Conservation (phyloP, 352 stramenopile species). For the Saprolegnia parasitica region DNA sequence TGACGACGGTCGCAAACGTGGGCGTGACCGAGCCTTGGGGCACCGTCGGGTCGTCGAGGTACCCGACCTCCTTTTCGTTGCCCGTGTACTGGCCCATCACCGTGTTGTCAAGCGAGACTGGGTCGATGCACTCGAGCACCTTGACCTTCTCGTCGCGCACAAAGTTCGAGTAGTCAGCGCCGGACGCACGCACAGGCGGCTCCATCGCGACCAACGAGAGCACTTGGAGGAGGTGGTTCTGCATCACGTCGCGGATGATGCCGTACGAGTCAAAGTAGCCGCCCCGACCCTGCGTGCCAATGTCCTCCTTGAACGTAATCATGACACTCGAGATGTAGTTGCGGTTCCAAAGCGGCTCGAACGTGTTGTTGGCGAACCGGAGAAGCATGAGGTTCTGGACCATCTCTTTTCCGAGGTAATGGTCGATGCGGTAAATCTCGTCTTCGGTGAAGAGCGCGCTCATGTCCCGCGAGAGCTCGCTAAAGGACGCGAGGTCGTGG, state of each 20-base stretch:
- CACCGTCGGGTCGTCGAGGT: slow-evolving; percentile 95
- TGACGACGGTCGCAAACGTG: slow-evolving; percentile 89
- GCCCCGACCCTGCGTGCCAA: slow-evolving; percentile 92
- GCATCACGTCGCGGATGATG: slow-evolving; percentile 99
- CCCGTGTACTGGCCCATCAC: slow-evolving; percentile 97
- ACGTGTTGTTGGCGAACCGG: slow-evolving; percentile 96
- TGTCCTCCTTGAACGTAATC: slow-evolving; percentile 98
- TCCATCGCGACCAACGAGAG: slow-evolving; percentile 97
- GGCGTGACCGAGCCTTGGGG: slow-evolving; percentile 88
- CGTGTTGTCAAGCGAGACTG: slow-evolving; percentile 91
- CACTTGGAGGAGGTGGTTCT: slow-evolving; percentile 99
- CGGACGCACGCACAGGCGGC: slow-evolving; percentile 74
- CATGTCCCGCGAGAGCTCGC: slow-evolving; percentile 88
- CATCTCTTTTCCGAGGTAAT: slow-evolving; percentile 97
- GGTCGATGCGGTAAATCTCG: slow-evolving; percentile 97
- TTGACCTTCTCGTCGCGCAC: slow-evolving; percentile 98
- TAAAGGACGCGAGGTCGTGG: slow-evolving; percentile 90
- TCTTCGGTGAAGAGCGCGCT: slow-evolving; percentile 73
- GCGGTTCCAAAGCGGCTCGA: slow-evolving; percentile 96
- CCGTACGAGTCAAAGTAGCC: slow-evolving; percentile 98
- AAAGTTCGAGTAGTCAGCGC: slow-evolving; percentile 86
- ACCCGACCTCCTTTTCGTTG: slow-evolving; percentile 78
- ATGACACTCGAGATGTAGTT: slow-evolving; percentile 94
- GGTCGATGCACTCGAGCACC: slow-evolving; percentile 94
- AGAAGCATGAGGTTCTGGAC: slow-evolving; percentile 97